These are phyloP conservation scores for Kodamaea suecica DNA, from an alignment of 1,139 yeast species.

Conservation along the genomic window DNA sequence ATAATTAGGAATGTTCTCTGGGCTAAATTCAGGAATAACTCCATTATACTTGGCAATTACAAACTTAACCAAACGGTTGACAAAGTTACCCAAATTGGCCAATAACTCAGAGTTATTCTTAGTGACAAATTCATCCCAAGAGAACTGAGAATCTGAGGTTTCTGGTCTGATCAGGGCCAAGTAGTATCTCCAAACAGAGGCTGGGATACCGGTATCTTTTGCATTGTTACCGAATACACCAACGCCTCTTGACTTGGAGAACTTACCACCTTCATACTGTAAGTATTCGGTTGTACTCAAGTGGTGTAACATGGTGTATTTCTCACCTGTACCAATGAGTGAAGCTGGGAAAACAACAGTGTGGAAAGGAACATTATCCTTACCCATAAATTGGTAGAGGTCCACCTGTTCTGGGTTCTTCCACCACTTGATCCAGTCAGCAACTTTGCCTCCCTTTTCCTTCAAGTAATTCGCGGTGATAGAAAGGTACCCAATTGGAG, in stretches of 20 bases:
- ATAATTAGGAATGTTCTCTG: constrained; percentile 47
- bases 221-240: constrained; percentile 99
- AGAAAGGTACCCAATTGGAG: constrained; percentile 92
- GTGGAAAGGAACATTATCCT: constrained; percentile 98
- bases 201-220: constrained; percentile 82
- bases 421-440: constrained; percentile 87
- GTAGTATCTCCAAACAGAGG: constrained; percentile 98
- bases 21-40: constrained; percentile 67
- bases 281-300: constrained; percentile 92
- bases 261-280: constrained; percentile 97
- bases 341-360: constrained; percentile 96
- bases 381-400: constrained; percentile 97
- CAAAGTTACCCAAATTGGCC: constrained; percentile 96
- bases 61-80: constrained; percentile 88
- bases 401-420: constrained; percentile 78
- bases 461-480: constrained; percentile 92
- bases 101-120: constrained; percentile 89
- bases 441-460: constrained; percentile 23
- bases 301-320: constrained; percentile 91
- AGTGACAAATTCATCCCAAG: constrained; percentile 94
- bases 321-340: constrained; percentile 80
- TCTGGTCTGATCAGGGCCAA: constrained; percentile 92
- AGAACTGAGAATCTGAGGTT: constrained; percentile 90
- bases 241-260: constrained; percentile 91
- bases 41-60: constrained; percentile 89